Evolutionary conservation across 164 flowering plant genomes (phyloP).

Genomic region (Macadamia tetraphylla): DNA sequence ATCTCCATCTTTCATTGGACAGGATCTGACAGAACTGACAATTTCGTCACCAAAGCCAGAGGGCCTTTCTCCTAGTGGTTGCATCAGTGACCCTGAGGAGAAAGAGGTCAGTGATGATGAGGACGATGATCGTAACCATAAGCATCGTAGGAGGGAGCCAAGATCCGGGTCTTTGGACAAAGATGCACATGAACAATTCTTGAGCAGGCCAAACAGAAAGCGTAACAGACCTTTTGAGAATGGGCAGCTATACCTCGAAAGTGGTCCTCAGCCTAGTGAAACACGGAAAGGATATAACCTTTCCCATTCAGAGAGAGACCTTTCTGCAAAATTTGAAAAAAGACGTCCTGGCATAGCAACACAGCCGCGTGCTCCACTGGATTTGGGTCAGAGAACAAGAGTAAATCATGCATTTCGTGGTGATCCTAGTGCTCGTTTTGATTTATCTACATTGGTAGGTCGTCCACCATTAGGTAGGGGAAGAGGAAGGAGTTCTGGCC

Average conservation of each 20-base stretch:
- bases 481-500: conserved; percentile 54
- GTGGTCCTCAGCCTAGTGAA: conserved; percentile 50
- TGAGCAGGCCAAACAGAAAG: conserved; percentile 53
- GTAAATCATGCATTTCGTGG: conserved; percentile 41
- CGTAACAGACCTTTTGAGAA: conserved; percentile 57
- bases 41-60: conserved; percentile 44
- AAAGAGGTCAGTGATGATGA: conserved; percentile 86
- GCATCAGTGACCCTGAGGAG: conserved; percentile 70
- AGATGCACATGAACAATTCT: conserved; percentile 40
- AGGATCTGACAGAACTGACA: conserved; percentile 41
- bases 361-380: conserved; percentile 32
- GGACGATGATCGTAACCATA: conserved; percentile 94
- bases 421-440: conserved; percentile 37
- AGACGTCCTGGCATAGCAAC: conserved; percentile 37
- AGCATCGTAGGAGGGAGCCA: conserved; percentile 77
- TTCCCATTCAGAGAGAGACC: conserved; percentile 34
- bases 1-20: conserved; percentile 10
- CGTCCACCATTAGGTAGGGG: conserved; percentile 46
- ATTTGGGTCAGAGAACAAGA: conserved; percentile 47
- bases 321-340: conserved; percentile 42
- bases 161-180: conserved; percentile 63
- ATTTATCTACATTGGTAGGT: conserved; percentile 17
- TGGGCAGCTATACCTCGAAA: conserved; percentile 48
- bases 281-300: conserved; percentile 31
- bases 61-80: conserved; percentile 49